Evolutionary conservation across 768 basidiomycete genomes (phyloP), one percentile per base, ranked within the genome.

Genomic region (Termitomyces eurrhizus): DNA sequence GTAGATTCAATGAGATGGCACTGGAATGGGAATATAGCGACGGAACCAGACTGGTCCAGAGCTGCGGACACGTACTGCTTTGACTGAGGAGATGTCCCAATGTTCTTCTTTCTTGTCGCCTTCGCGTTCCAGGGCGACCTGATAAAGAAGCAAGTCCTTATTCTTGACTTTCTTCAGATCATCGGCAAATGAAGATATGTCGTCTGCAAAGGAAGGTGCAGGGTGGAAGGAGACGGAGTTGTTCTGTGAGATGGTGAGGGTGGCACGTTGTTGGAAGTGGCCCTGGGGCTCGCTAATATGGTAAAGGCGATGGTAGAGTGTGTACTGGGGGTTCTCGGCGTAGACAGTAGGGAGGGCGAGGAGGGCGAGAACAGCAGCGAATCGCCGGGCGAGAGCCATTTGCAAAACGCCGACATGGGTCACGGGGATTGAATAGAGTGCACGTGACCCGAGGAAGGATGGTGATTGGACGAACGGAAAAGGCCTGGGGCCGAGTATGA

Each of bases 61-160:
- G 65, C n/a, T 37, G 51, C 41, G 16, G 8, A 59, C 39, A 75
- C 78, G 64, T 61, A 89, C 86, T 57, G 79, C 78, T 73, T 86
- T 86, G 53, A 88, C 84, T 37, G 87, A 83, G 0, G 83, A 84
- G 50, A 83, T 72, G 66, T 80, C 80, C 80, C 84, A 87, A 63
- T 78, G 69, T 52, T 77, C 70, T 64, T 80, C 77, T 60, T 79
- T 64, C 42, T 65, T 65, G 58, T 79, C 78, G 24, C 69, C 70
- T 26, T 74, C 75, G 42, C 75, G 81, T 53, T 83, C 76, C 64
- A 93, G 75, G 49, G 92, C 88, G 50, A 93, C 73, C 74, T 93
- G 90, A 72, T 92, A 92, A 58, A 88, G 72, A 16, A 82, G 79
- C 9, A 74, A 72, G 56, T 77, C 74, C 16, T 71, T 62, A 24